Evolutionary conservation across 2,329 filamentous ascomycete genomes (phyloP), one percentile per base, ranked within the genome.

Genomic region (Hypoxylon sp.): DNA sequence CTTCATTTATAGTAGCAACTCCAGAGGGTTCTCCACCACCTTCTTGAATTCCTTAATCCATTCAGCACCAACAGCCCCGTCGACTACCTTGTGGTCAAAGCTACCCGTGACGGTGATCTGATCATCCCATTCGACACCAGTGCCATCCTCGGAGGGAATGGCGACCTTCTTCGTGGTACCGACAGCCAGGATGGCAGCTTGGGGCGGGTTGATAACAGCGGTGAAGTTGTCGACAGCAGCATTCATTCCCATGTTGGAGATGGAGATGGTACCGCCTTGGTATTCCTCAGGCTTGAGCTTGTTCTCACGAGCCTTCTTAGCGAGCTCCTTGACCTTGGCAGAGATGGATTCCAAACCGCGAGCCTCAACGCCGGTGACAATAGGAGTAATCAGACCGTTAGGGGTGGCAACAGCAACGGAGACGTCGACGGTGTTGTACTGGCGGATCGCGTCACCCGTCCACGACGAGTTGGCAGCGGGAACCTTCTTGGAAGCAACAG

Each of bases 231-330:
- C 94, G 70, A 99, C 91, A 55, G 96, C 95, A 51, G 90, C 79
- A 89, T 99, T 99, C 96, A 99, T 99, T 82, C 96, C 96, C 96
- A 99, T 97, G 90, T 99, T 99, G 85, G 93, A 97, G 84, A 99
- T 98, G 82, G 95, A 98, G 84, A 99, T 97, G 80, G 93, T 97
- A 80, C 96, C 96, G 62, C 96, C 96, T 87, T 98, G 95, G 90
- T 97, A 99, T 84, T 99, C 94, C 82, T 99, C 95, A 51, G 96
- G 96, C 91, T 98, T 98, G 76, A 99, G 92, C 90, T 98, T 99
- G 84, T 93, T 93, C 75, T 98, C 96, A 69, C 94, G 90, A 70
- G 96, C 96, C 80, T 93, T 93, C 90, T 97, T 97, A 79, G 94
- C 94, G 61, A 99, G 92, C 79, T 97, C 94, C 87, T 98, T 98